Evolutionary conservation across 768 basidiomycete species (phyloP).

Genomic region (Russula compacta): DNA sequence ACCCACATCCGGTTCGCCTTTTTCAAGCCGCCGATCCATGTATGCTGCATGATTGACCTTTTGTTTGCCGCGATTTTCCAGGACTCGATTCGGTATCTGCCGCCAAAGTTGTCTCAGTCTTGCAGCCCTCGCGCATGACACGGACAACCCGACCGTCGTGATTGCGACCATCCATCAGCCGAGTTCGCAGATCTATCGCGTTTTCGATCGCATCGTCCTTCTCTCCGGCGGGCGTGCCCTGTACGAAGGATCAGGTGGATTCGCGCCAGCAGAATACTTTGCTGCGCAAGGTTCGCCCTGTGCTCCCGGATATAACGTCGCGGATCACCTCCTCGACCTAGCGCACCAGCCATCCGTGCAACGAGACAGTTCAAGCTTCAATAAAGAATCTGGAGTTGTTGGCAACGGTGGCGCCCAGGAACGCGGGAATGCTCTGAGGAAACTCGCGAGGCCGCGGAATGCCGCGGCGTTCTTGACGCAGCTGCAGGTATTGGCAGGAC

Average conservation of each 20-base stretch:
- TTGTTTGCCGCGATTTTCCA: conserved; percentile 29
- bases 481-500: conserved; percentile 65
- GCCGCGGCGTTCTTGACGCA: conserved; percentile 85
- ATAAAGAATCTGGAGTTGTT: not conserved
- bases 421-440: conserved; percentile 13
- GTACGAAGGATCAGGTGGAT: conserved; percentile 45
- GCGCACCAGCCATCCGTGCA: conserved; percentile 55
- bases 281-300: conserved; percentile 37
- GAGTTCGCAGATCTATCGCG: conserved; percentile 45
- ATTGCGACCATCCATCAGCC: conserved; percentile 66
- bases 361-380: conserved; percentile 31
- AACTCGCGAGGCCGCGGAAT: conserved; percentile 31
- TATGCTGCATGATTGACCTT: not conserved
- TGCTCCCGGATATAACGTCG: conserved; percentile 80
- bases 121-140: conserved; percentile 60
- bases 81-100: conserved; percentile 26
- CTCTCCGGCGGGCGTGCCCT: conserved; percentile 44
- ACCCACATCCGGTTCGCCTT: conserved; percentile 48
- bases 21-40: conserved; percentile 26
- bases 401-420: not conserved
- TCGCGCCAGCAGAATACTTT: conserved; percentile 63
- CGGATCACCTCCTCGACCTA: conserved; percentile 86
- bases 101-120: conserved; percentile 35
- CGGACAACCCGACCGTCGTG: conserved; percentile 55
- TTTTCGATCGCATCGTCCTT: conserved; percentile 52